Evolutionary conservation across 2,329 filamentous ascomycete species (phyloP).

Genomic region (Aureobasidium melanogenum): DNA sequence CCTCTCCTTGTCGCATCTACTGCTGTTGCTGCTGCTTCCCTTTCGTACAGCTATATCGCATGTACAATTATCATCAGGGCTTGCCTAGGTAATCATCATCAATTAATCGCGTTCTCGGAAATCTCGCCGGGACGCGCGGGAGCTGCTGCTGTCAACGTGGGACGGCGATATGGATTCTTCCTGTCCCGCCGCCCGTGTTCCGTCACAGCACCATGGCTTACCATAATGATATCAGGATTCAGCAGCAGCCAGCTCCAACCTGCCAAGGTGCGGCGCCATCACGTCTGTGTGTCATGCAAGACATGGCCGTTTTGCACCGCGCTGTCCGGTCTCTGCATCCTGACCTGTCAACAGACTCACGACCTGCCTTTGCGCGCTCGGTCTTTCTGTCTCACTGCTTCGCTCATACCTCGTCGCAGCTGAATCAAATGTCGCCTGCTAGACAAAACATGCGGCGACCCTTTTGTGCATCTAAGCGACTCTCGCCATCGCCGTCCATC

Average conservation of each 20-base stretch:
- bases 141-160: conserved; percentile 11
- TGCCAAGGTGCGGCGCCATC: conserved; percentile 10
- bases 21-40: neutral
- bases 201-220: neutral
- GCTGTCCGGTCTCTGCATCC: neutral
- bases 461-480: conserved; percentile 10
- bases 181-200: neutral
- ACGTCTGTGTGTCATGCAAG: conserved; percentile 8
- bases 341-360: conserved; percentile 10
- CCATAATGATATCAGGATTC: conserved; percentile 11
- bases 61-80: neutral
- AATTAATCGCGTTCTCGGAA: conserved; percentile 2
- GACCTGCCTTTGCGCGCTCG: neutral
- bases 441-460: neutral
- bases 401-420: neutral
- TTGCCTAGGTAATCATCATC: neutral
- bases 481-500: conserved; percentile 4
- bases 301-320: conserved; percentile 9
- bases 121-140: conserved; percentile 4
- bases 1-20: neutral
- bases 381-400: conserved; percentile 5
- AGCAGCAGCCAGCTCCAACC: neutral
- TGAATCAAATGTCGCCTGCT: neutral
- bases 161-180: neutral
- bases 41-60: conserved; percentile 2